phyloP scores from a whole-genome alignment of 139 green algal genomes.

The Chlamydomonas sphaeroides region DNA sequence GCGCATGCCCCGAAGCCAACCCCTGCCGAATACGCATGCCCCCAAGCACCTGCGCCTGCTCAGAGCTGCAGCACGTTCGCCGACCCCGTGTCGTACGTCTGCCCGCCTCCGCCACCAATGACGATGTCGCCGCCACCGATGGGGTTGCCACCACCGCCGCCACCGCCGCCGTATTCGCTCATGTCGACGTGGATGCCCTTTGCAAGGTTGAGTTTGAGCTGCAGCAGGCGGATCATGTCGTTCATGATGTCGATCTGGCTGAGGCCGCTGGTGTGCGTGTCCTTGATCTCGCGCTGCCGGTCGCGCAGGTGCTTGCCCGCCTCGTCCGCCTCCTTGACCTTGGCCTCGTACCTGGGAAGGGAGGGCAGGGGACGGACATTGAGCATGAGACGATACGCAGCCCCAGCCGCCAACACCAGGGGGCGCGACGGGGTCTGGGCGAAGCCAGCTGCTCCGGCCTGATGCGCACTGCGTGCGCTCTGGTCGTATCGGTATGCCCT shows the following conservation, averaged over 20 bases:
- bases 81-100: constrained; percentile 8
- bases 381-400: too few relatives aligned
- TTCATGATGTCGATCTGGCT: constrained; percentile 67
- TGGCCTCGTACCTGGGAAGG: constrained; percentile 37
- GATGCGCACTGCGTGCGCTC: too few relatives aligned
- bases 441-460: too few relatives aligned
- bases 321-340: constrained; percentile 36
- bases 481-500: too few relatives aligned
- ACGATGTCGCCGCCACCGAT: too few relatives aligned
- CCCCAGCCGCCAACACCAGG: too few relatives aligned
- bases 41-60: too few relatives aligned
- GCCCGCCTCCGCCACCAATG: background rate
- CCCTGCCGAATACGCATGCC: too few relatives aligned
- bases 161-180: background rate
- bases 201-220: constrained; percentile 47
- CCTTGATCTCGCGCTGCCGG: constrained; percentile 48
- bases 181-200: background rate
- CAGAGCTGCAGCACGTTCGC: constrained; percentile 37
- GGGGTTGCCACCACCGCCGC: background rate
- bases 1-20: too few relatives aligned
- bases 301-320: constrained; percentile 24
- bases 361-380: too few relatives aligned
- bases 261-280: constrained; percentile 55
- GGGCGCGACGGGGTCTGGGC: too few relatives aligned
- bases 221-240: constrained; percentile 58